These are phyloP conservation scores for barley (Hordeum vulgare) DNA, from an alignment of 176 grass and related monocot species.

Conservation along the genomic window DNA sequence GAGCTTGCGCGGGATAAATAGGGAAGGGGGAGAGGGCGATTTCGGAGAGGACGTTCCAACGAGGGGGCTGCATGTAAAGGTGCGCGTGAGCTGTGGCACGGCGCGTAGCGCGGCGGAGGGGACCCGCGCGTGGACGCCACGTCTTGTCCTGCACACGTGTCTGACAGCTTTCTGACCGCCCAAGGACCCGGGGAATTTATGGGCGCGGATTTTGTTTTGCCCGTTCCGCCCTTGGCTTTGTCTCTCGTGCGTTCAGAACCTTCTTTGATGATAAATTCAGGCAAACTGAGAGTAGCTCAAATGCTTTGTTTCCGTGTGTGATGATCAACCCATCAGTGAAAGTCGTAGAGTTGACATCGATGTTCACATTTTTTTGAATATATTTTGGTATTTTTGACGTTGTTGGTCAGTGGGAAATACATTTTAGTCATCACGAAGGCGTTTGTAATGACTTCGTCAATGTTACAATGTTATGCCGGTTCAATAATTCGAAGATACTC, in stretches of 20 bases:
- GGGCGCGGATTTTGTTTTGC: not conserved
- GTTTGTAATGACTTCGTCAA: no score
- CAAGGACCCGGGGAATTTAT: conserved; percentile 5
- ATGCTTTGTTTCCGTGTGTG: no score
- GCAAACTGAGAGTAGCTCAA: no score
- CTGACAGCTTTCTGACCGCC: conserved; percentile 45
- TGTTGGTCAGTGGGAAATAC: rapidly evolving
- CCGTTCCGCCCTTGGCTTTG: not conserved
- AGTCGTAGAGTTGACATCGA: no score
- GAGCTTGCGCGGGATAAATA: conserved; percentile 32
- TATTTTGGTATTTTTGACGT: no score
- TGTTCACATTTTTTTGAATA: no score
- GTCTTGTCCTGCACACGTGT: conserved; percentile 57
- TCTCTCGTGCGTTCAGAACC: not conserved
- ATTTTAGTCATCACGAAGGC: no score
- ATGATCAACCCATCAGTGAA: no score
- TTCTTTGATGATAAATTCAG: no score
- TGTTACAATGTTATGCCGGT: no score
- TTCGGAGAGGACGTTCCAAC: not conserved
- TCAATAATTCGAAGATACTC: no score
- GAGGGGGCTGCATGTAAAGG: not conserved
- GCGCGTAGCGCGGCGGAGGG: conserved; percentile 28
- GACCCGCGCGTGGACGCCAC: conserved; percentile 32
- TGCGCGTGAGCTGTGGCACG: conserved; percentile 19
- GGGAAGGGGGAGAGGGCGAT: not conserved